Evolutionary conservation across 306 rosid genomes (phyloP).

Genomic region (Bauhinia variegata): DNA sequence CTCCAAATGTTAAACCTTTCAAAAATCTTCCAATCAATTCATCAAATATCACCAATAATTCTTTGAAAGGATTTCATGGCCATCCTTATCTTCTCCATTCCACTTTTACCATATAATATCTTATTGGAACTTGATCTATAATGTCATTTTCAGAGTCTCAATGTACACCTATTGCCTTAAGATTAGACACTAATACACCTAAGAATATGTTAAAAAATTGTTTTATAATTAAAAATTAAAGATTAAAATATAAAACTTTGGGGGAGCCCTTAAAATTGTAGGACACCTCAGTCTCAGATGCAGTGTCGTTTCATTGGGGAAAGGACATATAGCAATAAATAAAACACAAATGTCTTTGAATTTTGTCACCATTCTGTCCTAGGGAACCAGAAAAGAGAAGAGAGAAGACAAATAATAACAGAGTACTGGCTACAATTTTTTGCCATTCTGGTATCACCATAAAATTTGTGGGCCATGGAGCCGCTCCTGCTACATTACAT

Average conservation of each 20-base stretch:
- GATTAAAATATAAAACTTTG: neutral
- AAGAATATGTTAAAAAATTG: neutral
- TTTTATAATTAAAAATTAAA: neutral
- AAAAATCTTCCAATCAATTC: too few species aligned
- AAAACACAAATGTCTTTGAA: constrained; percentile 38
- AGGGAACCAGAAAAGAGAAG: neutral
- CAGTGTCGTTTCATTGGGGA: constrained; percentile 35
- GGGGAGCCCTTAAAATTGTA: constrained; percentile 16
- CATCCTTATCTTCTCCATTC: too few species aligned
- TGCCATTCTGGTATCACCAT: constrained; percentile 22
- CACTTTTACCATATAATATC: neutral
- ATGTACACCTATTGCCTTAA: neutral
- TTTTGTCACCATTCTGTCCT: constrained; percentile 52
- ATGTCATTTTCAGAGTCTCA: constrained; percentile 14
- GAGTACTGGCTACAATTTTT: neutral
- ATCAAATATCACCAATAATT: too few species aligned
- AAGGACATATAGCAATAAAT: constrained; percentile 46
- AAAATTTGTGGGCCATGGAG: neutral
- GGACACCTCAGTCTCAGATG: constrained; percentile 38
- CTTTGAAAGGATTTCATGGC: neutral
- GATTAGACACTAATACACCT: neutral
- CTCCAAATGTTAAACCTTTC: too few species aligned
- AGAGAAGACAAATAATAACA: constrained; percentile 1
- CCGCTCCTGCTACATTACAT: neutral
- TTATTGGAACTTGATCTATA: neutral